Evolutionary conservation across 768 basidiomycete genomes (phyloP).

Genomic region (Kwoniella pini): DNA sequence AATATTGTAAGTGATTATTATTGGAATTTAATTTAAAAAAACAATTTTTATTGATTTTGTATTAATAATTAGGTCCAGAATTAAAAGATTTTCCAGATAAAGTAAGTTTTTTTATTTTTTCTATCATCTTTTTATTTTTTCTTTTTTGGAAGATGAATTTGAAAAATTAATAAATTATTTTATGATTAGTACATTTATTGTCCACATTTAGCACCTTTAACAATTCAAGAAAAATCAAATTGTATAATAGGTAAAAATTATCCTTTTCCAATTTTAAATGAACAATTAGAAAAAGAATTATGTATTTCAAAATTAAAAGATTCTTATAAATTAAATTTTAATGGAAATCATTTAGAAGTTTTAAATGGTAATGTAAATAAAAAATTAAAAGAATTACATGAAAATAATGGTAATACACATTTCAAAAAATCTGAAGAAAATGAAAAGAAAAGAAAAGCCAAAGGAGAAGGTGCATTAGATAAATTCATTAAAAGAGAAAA

Average conservation of each 20-base stretch:
- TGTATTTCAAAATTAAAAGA: constrained; percentile 52
- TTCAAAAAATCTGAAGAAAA: constrained; percentile 22
- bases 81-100: constrained; percentile 56
- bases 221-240: constrained; percentile 50
- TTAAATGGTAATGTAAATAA: constrained; percentile 49
- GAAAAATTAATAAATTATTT: not conserved
- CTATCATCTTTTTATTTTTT: no score
- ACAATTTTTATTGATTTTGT: not conserved
- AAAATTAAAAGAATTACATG: constrained; percentile 37
- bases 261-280: constrained; percentile 54
- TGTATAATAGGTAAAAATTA: constrained; percentile 56
- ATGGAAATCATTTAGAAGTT: constrained; percentile 50
- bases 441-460: constrained; percentile 20
- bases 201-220: constrained; percentile 52
- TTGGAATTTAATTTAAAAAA: not conserved
- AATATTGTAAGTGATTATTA: constrained; percentile 43
- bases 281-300: constrained; percentile 48
- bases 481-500: constrained; percentile 35
- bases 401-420: constrained; percentile 29
- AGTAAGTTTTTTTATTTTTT: constrained; percentile 22
- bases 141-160: no score
- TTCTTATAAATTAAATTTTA: constrained; percentile 49
- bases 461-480: constrained; percentile 26
- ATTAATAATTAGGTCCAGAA: constrained; percentile 45
- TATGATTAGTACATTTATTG: constrained; percentile 53